A percentile compares a stretch with the other conserved stretches of the same genome.
Evolutionary conservation across 495 filamentous ascomycete genomes (phyloP).

Genomic region (Cetradonia linearis): DNA sequence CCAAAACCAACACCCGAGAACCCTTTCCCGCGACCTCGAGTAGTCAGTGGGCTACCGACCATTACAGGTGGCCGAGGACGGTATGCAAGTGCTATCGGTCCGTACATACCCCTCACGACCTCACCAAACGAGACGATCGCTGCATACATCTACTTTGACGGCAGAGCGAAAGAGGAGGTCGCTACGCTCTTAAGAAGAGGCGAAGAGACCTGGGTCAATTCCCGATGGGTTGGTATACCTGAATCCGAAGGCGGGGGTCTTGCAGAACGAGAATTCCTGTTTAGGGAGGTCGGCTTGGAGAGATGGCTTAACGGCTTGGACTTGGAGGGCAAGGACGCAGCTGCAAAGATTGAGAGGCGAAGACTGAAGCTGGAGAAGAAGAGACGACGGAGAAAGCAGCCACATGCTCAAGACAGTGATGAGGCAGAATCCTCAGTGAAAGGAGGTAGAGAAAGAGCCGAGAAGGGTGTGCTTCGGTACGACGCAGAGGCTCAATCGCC

Average conservation of each 20-base stretch:
- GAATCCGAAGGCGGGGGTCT: constrained; percentile 85
- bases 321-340: constrained; percentile 75
- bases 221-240: constrained; percentile 90
- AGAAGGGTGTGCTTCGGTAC: constrained; percentile 62
- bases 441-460: constrained; percentile 21
- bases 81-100: constrained; percentile 51
- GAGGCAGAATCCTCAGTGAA: constrained; percentile 35
- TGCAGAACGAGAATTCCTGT: constrained; percentile 93
- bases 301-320: constrained; percentile 92
- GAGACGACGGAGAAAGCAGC: constrained; percentile 52
- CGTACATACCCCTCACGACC: constrained; percentile 80
- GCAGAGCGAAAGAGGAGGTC: constrained; percentile 89
- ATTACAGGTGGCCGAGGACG: constrained; percentile 42
- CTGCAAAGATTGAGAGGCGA: constrained; percentile 79
- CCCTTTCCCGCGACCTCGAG: constrained; percentile 65
- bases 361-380: constrained; percentile 83
- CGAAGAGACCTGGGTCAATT: constrained; percentile 98
- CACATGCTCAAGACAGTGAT: constrained; percentile 34
- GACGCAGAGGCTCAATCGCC: constrained; percentile 62
- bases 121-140: constrained; percentile 93
- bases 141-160: constrained; percentile 98
- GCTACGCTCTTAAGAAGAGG: constrained; percentile 85
- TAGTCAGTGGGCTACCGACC: constrained; percentile 62
- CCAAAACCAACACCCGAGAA: constrained; percentile 63
- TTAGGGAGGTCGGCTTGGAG: constrained; percentile 93